phyloP scores from a whole-genome alignment of 192 early-diverging fungal genomes.

The Backusella australiensis region DNA sequence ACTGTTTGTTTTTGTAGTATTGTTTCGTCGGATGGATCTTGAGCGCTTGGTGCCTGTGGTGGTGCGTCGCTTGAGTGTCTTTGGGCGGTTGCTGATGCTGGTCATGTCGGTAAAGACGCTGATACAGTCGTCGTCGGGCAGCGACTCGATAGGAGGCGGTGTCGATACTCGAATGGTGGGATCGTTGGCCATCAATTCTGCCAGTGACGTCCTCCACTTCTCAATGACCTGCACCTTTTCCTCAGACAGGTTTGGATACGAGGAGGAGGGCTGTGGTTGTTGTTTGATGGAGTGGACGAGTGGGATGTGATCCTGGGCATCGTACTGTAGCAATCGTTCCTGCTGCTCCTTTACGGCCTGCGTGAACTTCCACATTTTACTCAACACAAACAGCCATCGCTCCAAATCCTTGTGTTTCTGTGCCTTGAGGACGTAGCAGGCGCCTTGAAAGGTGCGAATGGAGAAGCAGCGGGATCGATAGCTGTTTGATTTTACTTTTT shows the following conservation, averaged over 20 bases:
- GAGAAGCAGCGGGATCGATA: slow-evolving; percentile 23
- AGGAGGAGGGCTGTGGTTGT: background rate
- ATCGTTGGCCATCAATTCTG: slow-evolving; percentile 31
- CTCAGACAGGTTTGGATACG: slow-evolving; percentile 10
- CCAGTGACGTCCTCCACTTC: slow-evolving; percentile 35
- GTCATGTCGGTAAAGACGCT: slow-evolving; percentile 33
- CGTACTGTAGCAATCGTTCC: background rate
- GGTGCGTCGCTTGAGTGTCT: background rate
- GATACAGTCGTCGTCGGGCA: slow-evolving; percentile 28
- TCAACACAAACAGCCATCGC: slow-evolving; percentile 37
- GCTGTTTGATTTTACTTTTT: slow-evolving; percentile 6
- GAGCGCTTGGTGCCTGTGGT: background rate
- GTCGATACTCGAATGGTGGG: slow-evolving; percentile 17
- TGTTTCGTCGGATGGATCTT: slow-evolving; percentile 1
- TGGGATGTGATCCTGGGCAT: background rate
- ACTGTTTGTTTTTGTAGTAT: slow-evolving; percentile 11
- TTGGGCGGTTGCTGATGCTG: slow-evolving; percentile 21
- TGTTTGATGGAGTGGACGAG: background rate
- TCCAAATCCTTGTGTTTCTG: slow-evolving; percentile 39
- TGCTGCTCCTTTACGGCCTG: slow-evolving; percentile 18
- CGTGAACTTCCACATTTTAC: slow-evolving; percentile 34
- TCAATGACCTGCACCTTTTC: slow-evolving; percentile 34
- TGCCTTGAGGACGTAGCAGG: slow-evolving; percentile 32
- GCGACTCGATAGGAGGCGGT: slow-evolving; percentile 35
- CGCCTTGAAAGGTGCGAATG: slow-evolving; percentile 25